phyloP scores from a whole-genome alignment of 345 rosid genomes.

The Populus euphratica region DNA sequence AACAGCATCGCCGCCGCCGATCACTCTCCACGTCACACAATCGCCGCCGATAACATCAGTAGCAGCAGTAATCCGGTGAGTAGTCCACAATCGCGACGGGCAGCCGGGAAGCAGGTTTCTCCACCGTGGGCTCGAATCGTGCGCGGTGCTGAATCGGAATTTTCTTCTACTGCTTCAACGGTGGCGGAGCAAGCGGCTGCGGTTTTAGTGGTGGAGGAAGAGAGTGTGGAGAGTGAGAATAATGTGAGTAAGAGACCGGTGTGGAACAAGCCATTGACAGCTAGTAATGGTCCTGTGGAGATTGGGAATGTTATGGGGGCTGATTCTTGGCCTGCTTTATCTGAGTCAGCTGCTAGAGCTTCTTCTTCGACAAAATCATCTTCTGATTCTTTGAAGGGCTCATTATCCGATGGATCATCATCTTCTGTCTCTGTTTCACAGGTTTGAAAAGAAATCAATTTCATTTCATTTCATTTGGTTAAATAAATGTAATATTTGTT shows the following conservation, averaged over 20 bases:
- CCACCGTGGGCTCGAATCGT: slow-evolving; percentile 52
- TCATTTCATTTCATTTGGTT: not conserved
- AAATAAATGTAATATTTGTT: not conserved
- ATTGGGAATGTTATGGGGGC: slow-evolving; percentile 57
- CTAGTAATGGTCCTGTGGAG: slow-evolving; percentile 40
- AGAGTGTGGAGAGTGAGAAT: slow-evolving; percentile 30
- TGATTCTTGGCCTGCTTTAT: slow-evolving; percentile 62
- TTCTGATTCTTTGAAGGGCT: slow-evolving; percentile 40
- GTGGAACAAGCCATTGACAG: slow-evolving; percentile 63
- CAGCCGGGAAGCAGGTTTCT: slow-evolving; percentile 2
- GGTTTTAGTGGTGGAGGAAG: slow-evolving; percentile 35
- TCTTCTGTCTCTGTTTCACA: slow-evolving; percentile 32
- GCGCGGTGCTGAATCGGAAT: slow-evolving; percentile 38
- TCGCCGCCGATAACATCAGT: not conserved
- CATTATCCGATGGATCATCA: slow-evolving; percentile 42
- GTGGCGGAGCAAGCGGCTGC: not conserved
- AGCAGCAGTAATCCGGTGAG: not conserved
- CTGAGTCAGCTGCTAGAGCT: slow-evolving; percentile 56
- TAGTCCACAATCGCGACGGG: slow-evolving; percentile 27
- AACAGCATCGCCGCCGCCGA: not conserved
- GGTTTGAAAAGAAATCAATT: slow-evolving; percentile 16
- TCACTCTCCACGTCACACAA: not conserved
- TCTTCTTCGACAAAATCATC: slow-evolving; percentile 30
- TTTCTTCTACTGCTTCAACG: slow-evolving; percentile 14
- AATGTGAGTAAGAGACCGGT: slow-evolving; percentile 63